These are phyloP conservation scores for Typha latifolia DNA, from an alignment of 176 grass and related monocot species.

Conservation along the genomic window DNA sequence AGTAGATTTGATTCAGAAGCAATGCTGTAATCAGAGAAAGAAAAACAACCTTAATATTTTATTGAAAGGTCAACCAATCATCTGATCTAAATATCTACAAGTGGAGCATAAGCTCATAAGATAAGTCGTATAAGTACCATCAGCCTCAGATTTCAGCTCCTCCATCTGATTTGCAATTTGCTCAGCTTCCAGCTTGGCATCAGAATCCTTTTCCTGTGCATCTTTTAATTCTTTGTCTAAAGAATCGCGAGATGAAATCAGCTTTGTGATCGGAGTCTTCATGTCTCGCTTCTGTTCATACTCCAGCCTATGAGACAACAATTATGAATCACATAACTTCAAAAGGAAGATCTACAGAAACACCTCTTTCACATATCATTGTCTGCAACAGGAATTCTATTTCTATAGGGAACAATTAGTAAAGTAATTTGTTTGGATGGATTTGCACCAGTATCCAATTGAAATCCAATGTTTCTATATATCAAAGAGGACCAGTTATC, in stretches of 20 bases:
- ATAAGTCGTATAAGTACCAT: constrained; percentile 46
- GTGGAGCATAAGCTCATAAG: constrained; percentile 7
- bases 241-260: constrained; percentile 45
- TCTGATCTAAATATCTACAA: not conserved
- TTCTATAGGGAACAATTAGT: not conserved
- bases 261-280: constrained; percentile 62
- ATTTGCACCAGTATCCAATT: not conserved
- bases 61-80: not conserved
- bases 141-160: constrained; percentile 63
- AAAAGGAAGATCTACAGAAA: not conserved
- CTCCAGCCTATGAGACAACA: constrained; percentile 58
- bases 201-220: constrained; percentile 61
- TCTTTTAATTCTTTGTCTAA: constrained; percentile 73
- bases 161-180: constrained; percentile 74
- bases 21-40: not conserved
- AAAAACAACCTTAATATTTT: not conserved
- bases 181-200: constrained; percentile 50
- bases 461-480: not conserved
- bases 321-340: not conserved
- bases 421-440: not conserved
- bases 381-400: not conserved
- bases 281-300: constrained; percentile 96
- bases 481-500: not conserved
- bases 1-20: not conserved
- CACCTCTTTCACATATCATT: too few relatives aligned